Conservation (phyloP, 306 rosid species). For the Abrus pulchellus region DNA sequence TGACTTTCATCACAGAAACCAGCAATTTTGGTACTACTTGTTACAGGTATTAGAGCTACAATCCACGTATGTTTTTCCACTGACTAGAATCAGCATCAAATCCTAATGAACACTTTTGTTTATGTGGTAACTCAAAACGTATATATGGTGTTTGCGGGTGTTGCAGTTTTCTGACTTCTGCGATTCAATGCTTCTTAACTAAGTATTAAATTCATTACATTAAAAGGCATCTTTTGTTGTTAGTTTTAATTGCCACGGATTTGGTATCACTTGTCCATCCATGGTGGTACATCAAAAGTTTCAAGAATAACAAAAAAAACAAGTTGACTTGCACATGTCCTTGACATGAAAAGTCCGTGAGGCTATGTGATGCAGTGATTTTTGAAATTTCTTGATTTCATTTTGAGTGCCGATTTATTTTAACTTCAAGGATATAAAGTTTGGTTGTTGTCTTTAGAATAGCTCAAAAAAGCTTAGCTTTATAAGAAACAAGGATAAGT, state of each 20-base stretch:
- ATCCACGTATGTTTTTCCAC: conserved; percentile 16
- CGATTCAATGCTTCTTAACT: conserved; percentile 33
- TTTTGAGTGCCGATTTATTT: conserved; percentile 39
- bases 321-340: conserved; percentile 41
- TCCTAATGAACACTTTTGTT: conserved; percentile 27
- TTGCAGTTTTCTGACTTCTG: conserved; percentile 27
- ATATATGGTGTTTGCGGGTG: conserved; percentile 21
- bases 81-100: conserved; percentile 9
- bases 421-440: conserved; percentile 40
- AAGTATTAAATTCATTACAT: background rate
- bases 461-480: conserved; percentile 44
- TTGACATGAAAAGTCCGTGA: conserved; percentile 32
- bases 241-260: conserved; percentile 29
- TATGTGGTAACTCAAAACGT: conserved; percentile 7
- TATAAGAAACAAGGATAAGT: conserved; percentile 54
- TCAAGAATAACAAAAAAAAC: conserved; percentile 35
- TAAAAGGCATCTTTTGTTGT: background rate
- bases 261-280: conserved; percentile 34
- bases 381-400: conserved; percentile 38
- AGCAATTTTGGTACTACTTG: conserved; percentile 56
- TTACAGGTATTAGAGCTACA: conserved; percentile 60
- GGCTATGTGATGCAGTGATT: conserved; percentile 13
- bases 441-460: conserved; percentile 37
- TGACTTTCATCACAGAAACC: conserved; percentile 63
- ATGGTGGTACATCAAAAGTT: conserved; percentile 23